Conservation (phyloP, 805 yeast genomes). For the Metschnikowia continentalis region DNA sequence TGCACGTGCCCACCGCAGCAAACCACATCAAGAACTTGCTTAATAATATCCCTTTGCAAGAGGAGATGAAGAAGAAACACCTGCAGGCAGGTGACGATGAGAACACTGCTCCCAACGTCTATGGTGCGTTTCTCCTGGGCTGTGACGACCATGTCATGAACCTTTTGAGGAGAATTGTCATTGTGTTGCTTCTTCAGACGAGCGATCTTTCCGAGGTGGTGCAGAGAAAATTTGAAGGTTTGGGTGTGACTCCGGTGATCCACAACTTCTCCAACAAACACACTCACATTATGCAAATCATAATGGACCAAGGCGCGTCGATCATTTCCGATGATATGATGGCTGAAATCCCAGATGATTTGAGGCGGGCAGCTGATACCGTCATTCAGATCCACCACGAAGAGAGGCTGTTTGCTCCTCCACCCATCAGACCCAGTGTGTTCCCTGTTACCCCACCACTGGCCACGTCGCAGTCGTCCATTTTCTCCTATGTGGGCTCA, state of each 20-base stretch:
- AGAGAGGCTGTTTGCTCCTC: conserved; percentile 5
- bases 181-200: conserved; percentile 42
- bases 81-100: conserved; percentile 33
- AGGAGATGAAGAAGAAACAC: conserved; percentile 1
- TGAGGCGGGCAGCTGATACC: conserved; percentile 15
- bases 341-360: conserved; percentile 9
- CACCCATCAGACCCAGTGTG: conserved; percentile 7
- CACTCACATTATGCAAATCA: conserved; percentile 10
- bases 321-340: conserved; percentile 11
- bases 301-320: conserved; percentile 12
- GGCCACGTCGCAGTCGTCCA: conserved; percentile 38
- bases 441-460: conserved; percentile 39
- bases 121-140: conserved; percentile 48
- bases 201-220: conserved; percentile 49
- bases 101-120: conserved; percentile 36
- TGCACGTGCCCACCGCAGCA: conserved; percentile 43
- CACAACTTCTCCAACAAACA: conserved; percentile 24
- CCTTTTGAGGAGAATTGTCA: conserved; percentile 38
- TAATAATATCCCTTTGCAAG: conserved; percentile 3
- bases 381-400: conserved; percentile 9
- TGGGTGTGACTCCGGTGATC: conserved; percentile 52
- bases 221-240: conserved; percentile 44
- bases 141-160: conserved; percentile 37
- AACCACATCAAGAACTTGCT: conserved; percentile 11
- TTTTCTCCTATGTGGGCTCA: conserved; percentile 25